A percentile compares a stretch with the other conserved stretches of the same genome.
These are phyloP conservation scores for Paxillus rubicundulus DNA, from an alignment of 768 basidiomycete species.

Conservation along the genomic window DNA sequence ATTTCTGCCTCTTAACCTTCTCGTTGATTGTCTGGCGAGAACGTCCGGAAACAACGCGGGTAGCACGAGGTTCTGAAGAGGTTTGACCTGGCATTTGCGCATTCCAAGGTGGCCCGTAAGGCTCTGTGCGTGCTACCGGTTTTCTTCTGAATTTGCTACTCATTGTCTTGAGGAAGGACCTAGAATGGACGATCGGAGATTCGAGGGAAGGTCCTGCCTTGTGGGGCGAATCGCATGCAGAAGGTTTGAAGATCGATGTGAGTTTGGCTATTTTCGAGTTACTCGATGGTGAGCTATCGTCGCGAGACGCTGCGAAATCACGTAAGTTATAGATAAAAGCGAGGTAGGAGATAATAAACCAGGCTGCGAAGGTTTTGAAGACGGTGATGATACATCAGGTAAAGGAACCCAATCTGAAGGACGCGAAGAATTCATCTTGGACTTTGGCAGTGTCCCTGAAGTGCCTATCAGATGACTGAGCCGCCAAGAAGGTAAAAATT, in stretches of 20 bases:
- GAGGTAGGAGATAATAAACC: neutral
- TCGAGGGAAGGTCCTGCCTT: constrained; percentile 6
- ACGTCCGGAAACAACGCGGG: neutral
- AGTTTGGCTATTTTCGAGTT: constrained; percentile 17
- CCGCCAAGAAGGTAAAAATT: neutral
- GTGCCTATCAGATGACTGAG: constrained; percentile 5
- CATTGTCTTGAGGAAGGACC: constrained; percentile 12
- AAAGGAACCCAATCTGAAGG: neutral
- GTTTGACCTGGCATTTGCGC: constrained; percentile 22
- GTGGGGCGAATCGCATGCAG: constrained; percentile 11
- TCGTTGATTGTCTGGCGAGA: neutral
- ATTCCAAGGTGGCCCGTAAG: constrained; percentile 39
- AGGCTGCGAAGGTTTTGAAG: neutral
- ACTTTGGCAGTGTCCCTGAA: neutral
- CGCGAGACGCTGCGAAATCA: neutral
- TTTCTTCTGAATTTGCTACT: constrained; percentile 20
- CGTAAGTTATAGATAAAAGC: neutral
- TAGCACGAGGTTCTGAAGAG: neutral
- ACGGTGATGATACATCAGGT: neutral
- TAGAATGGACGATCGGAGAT: constrained; percentile 1
- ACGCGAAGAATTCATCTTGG: neutral
- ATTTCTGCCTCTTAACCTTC: neutral
- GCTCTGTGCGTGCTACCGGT: constrained; percentile 34
- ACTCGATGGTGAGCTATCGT: neutral
- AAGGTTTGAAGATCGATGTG: constrained; percentile 22